phyloP scores from a whole-genome alignment of 371 early-diverging fungal species.

The Mortierella sp. region DNA sequence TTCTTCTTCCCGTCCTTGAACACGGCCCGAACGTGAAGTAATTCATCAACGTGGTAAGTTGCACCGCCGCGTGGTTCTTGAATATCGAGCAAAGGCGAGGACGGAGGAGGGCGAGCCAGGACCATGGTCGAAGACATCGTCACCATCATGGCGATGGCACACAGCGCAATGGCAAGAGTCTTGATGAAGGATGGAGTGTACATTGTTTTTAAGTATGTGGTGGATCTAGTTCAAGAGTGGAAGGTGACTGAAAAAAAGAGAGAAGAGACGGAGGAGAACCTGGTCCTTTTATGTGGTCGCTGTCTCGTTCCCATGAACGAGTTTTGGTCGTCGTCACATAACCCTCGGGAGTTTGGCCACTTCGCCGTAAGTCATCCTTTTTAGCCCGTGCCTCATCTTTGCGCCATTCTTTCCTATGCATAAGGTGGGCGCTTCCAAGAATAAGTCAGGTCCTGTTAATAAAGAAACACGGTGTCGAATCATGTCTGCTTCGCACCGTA shows the following conservation, averaged over 20 bases:
- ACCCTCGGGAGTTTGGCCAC: background rate
- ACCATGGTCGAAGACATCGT: conserved; percentile 4
- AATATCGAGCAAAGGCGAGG: conserved; percentile 10
- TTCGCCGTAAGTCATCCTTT: background rate
- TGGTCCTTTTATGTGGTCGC: background rate
- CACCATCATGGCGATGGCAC: background rate
- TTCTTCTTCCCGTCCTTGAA: conserved; percentile 8
- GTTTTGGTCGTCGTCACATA: background rate
- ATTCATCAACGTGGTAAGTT: conserved; percentile 6
- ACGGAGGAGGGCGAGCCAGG: background rate
- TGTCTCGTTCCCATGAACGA: background rate
- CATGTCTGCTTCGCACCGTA: background rate
- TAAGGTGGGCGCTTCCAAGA: background rate
- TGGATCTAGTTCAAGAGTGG: background rate
- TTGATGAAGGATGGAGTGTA: conserved; percentile 7
- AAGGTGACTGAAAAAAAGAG: conserved; percentile 3
- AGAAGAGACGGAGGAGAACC: background rate
- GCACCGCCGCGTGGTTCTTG: background rate
- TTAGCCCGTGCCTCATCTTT: background rate
- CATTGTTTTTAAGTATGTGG: conserved; percentile 1
- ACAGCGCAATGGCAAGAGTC: conserved; percentile 3
- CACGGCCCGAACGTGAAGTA: conserved; percentile 2
- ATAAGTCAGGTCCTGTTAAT: background rate
- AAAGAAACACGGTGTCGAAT: background rate
- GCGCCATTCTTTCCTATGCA: background rate